phyloP scores from a whole-genome alignment of 306 rosid genomes.

The Vigna radiata region DNA sequence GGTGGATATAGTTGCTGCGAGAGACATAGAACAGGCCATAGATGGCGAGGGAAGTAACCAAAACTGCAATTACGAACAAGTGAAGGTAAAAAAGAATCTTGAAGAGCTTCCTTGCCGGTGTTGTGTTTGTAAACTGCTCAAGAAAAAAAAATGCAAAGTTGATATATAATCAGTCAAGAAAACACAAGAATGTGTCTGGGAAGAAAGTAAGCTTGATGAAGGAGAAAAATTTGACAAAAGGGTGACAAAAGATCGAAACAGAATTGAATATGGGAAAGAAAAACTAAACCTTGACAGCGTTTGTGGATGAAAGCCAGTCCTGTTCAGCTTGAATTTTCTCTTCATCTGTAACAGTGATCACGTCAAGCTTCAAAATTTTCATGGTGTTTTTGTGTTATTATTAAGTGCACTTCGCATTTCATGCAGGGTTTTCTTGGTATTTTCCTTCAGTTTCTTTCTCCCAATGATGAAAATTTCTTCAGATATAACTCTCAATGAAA shows the following conservation, averaged over 20 bases:
- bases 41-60: conserved; percentile 46
- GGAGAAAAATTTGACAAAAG: neutral
- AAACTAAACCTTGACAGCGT: conserved; percentile 47
- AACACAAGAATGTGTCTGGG: neutral
- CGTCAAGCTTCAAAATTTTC: conserved; percentile 33
- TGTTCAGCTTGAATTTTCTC: conserved; percentile 26
- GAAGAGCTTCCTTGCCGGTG: conserved; percentile 40
- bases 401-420: neutral
- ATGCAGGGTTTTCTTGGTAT: neutral
- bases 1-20: conserved; percentile 51
- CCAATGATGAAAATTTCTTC: conserved; percentile 16
- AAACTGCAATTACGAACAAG: conserved; percentile 47
- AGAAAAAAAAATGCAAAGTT: conserved; percentile 4
- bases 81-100: conserved; percentile 53
- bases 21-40: conserved; percentile 45
- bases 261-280: neutral
- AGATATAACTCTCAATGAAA: neutral
- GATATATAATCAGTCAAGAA: neutral
- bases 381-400: conserved; percentile 27
- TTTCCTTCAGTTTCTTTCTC: conserved; percentile 36
- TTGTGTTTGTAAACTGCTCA: conserved; percentile 47
- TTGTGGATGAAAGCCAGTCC: neutral
- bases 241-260: neutral
- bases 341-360: conserved; percentile 3
- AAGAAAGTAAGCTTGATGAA: conserved; percentile 23